Evolutionary conservation across 176 grass and related monocot species (phyloP).

Genomic region (Aegilops tauschii): DNA sequence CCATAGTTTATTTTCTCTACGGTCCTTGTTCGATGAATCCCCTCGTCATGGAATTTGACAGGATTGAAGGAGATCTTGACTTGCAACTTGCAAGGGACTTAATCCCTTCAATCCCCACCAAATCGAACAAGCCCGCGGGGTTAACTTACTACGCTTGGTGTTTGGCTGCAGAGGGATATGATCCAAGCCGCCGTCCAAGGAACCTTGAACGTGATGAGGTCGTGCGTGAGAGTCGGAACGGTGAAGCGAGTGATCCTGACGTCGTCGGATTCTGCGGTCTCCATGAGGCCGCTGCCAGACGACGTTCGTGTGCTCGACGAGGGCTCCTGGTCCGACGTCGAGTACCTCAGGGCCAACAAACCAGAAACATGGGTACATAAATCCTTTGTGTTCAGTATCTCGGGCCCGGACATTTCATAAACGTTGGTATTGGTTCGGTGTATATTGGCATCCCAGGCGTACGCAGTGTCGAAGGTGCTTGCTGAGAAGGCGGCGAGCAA

Average conservation of each 20-base stretch:
- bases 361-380: conserved; percentile 21
- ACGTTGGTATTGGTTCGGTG: background rate
- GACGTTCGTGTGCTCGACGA: conserved; percentile 7
- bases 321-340: conserved; percentile 21
- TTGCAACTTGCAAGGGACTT: too few relatives aligned
- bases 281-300: background rate
- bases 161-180: conserved; percentile 42
- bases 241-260: conserved; percentile 2
- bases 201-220: background rate
- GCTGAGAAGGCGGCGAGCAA: conserved; percentile 28
- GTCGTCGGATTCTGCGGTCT: background rate
- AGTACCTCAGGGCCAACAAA: conserved; percentile 13
- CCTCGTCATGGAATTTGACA: too few relatives aligned
- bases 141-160: too few relatives aligned
- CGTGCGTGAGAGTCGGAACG: conserved; percentile 8
- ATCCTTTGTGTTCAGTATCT: background rate
- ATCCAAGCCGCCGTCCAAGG: conserved; percentile 17
- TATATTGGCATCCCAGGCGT: background rate
- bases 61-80: too few relatives aligned
- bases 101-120: too few relatives aligned
- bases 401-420: background rate
- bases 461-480: conserved; percentile 37
- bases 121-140: too few relatives aligned
- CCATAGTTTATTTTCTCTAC: too few relatives aligned
- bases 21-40: too few relatives aligned